Percentiles rank a stretch among this genome's conserved stretches.
phyloP scores from a whole-genome alignment of 2,329 filamentous ascomycete genomes.

The Balansia obtecta region DNA sequence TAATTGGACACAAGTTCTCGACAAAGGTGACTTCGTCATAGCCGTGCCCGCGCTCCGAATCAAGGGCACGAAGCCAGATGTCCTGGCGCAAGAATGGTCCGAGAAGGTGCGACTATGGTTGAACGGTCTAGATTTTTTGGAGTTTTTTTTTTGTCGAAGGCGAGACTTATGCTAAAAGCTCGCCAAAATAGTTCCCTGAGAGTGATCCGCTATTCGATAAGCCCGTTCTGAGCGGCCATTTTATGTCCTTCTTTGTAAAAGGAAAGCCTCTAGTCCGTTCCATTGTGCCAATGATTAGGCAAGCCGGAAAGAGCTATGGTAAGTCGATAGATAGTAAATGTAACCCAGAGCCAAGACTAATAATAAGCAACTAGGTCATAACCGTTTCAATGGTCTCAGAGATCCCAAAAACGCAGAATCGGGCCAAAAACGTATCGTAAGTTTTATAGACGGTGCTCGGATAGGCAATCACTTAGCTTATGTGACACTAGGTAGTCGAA shows the following conservation, averaged over 20 bases:
- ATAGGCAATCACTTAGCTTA: background rate
- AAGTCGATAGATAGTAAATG: background rate
- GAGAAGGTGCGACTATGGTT: constrained; percentile 35
- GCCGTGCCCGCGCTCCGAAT: constrained; percentile 69
- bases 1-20: constrained; percentile 66
- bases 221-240: constrained; percentile 53
- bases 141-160: background rate
- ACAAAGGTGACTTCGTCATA: constrained; percentile 72
- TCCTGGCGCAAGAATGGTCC: constrained; percentile 49
- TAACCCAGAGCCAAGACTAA: background rate
- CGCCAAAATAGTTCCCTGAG: constrained; percentile 48
- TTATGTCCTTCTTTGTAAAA: constrained; percentile 73
- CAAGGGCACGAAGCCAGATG: constrained; percentile 55
- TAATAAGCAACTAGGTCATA: constrained; percentile 38
- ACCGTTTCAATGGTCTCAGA: constrained; percentile 44
- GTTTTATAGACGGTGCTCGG: background rate
- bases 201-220: constrained; percentile 62
- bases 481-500: constrained; percentile 47
- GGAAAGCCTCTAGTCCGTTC: constrained; percentile 50
- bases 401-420: constrained; percentile 48
- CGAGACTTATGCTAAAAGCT: background rate
- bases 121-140: background rate
- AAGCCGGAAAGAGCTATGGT: constrained; percentile 40
- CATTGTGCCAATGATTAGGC: constrained; percentile 57
- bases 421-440: constrained; percentile 46